A percentile compares a stretch with the other conserved stretches of the same genome.
These are phyloP conservation scores for Colletotrichum lini DNA, from an alignment of 2,329 filamentous ascomycete genomes.

Conservation along the genomic window DNA sequence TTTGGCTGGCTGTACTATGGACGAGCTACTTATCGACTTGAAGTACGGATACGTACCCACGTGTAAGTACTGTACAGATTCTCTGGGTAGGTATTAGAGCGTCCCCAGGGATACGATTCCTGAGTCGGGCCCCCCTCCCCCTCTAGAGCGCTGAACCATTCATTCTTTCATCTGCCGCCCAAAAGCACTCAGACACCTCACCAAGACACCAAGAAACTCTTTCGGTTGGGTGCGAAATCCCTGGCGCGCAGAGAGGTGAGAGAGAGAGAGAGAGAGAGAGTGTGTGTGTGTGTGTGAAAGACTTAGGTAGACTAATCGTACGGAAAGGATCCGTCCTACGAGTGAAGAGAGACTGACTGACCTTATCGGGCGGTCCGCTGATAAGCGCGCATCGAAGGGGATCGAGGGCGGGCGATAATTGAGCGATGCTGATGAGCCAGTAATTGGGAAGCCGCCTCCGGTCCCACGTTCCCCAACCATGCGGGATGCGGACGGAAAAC, in stretches of 20 bases:
- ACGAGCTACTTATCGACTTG: slow-evolving; percentile 2
- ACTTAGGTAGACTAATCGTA: not conserved
- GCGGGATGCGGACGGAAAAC: too few relatives aligned
- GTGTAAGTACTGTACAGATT: too few relatives aligned
- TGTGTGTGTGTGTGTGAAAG: too few relatives aligned
- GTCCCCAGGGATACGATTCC: slow-evolving; percentile 1
- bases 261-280: too few relatives aligned
- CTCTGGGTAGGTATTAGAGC: not conserved
- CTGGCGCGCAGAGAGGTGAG: not conserved
- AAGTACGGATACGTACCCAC: not conserved
- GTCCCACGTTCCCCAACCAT: slow-evolving; percentile 31
- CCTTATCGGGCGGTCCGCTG: slow-evolving; percentile 28
- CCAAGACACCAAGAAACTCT: not conserved
- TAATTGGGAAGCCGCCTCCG: not conserved
- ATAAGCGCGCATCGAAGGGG: slow-evolving; percentile 29
- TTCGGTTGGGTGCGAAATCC: slow-evolving; percentile 23
- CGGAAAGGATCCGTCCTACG: not conserved
- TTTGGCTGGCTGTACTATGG: not conserved
- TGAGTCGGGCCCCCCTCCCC: not conserved
- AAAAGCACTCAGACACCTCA: not conserved
- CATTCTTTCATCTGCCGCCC: not conserved
- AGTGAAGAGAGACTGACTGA: slow-evolving; percentile 7
- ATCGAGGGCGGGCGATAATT: slow-evolving; percentile 8
- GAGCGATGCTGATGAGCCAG: not conserved
- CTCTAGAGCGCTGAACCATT: not conserved